Percentiles rank a stretch among this genome's conserved stretches.
Evolutionary conservation across 2,329 filamentous ascomycete species (phyloP).

Genomic region (Aschersonia sp.): DNA sequence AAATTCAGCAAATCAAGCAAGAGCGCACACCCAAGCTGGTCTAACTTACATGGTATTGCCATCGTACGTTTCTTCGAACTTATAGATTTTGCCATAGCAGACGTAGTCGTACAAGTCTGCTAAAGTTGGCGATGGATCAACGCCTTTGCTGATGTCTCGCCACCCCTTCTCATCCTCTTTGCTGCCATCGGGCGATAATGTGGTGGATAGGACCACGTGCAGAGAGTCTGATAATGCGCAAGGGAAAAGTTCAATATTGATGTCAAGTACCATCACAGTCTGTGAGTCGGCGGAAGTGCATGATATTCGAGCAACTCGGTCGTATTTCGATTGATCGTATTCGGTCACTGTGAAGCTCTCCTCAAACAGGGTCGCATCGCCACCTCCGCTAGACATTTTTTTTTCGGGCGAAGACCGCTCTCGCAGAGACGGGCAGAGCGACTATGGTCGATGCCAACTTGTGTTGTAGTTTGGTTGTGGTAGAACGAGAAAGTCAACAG

Average conservation of each 20-base stretch:
- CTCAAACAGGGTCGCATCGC: conserved; percentile 87
- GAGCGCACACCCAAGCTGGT: not conserved
- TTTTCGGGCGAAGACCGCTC: not conserved
- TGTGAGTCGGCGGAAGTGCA: conserved; percentile 62
- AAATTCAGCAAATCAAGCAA: not conserved
- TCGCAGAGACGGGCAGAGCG: not conserved
- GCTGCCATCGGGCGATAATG: conserved; percentile 71
- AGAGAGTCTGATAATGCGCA: conserved; percentile 60
- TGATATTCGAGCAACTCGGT: conserved; percentile 77
- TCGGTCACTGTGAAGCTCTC: conserved; percentile 74
- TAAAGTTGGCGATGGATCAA: conserved; percentile 41
- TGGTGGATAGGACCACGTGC: conserved; percentile 70
- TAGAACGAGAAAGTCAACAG: no score
- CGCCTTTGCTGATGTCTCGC: conserved; percentile 53
- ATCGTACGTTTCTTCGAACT: conserved; percentile 67
- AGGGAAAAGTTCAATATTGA: conserved; percentile 88
- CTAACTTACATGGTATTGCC: conserved; percentile 62
- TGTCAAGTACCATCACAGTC: conserved; percentile 72
- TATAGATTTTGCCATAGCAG: conserved; percentile 77
- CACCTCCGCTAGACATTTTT: conserved; percentile 30
- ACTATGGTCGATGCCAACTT: no score
- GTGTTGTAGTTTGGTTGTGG: no score
- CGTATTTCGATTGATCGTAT: conserved; percentile 79
- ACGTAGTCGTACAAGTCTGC: conserved; percentile 82
- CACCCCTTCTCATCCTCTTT: conserved; percentile 69